A percentile compares a stretch with the other conserved stretches of the same genome.
phyloP scores from a whole-genome alignment of 2,329 filamentous ascomycete species.

The Cercospora canescens region DNA sequence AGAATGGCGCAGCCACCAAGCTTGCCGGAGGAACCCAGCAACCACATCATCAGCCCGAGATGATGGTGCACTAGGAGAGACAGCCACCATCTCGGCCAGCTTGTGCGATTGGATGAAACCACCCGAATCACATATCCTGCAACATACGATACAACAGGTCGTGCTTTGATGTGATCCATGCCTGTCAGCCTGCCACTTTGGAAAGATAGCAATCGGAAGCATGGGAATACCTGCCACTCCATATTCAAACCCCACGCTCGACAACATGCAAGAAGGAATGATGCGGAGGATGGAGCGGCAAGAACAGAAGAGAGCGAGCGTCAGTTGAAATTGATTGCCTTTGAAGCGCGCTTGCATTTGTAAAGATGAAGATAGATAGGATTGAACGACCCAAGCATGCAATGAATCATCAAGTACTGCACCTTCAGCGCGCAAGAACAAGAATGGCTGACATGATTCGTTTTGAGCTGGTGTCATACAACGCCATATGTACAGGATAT shows the following conservation, averaged over 20 bases:
- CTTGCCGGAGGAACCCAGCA: slow-evolving; percentile 5
- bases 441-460: no score
- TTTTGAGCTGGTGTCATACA: not conserved
- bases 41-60: slow-evolving; percentile 13
- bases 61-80: slow-evolving; percentile 19
- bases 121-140: not conserved
- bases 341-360: not conserved
- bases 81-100: not conserved
- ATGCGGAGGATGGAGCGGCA: not conserved
- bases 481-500: not conserved
- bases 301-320: not conserved
- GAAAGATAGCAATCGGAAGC: not conserved
- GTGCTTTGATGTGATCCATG: not conserved
- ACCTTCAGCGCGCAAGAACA: no score
- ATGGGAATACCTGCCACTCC: not conserved
- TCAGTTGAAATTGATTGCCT: not conserved
- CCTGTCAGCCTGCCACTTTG: not conserved
- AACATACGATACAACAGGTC: not conserved
- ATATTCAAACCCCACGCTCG: not conserved
- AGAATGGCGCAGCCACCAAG: not conserved
- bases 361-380: not conserved
- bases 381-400: not conserved
- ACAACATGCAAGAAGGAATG: not conserved
- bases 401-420: not conserved
- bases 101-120: not conserved